phyloP scores from a whole-genome alignment of 148 eudicot genomes.

The Oxyria digyna region DNA sequence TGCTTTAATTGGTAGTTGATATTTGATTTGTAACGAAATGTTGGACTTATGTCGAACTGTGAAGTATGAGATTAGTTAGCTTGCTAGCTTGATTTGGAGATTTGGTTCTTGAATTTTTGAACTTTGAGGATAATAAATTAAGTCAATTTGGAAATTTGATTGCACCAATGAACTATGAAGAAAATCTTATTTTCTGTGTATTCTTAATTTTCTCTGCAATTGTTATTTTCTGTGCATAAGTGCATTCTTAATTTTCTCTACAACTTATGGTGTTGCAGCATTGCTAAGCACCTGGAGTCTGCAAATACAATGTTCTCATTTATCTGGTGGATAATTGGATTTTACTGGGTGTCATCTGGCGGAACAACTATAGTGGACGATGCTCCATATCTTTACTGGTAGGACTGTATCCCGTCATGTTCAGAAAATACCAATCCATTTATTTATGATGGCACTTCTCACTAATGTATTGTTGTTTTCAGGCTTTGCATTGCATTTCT shows the following conservation, averaged over 20 bases:
- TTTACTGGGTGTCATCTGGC: conserved; percentile 92
- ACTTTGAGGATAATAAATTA: neutral
- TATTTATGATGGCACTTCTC: neutral
- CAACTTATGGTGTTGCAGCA: conserved; percentile 16
- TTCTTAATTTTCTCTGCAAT: neutral
- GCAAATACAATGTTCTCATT: conserved; percentile 90
- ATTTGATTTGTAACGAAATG: neutral
- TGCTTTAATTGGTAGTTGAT: neutral
- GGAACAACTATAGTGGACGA: conserved; percentile 50
- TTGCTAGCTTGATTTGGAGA: neutral
- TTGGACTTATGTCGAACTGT: neutral
- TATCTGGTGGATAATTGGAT: conserved; percentile 98
- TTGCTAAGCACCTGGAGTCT: conserved; percentile 84
- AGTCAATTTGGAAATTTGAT: too few species aligned
- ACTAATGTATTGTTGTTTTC: conserved; percentile 24
- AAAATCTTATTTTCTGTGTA: neutral
- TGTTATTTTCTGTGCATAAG: too few species aligned
- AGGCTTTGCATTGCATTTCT: conserved; percentile 89
- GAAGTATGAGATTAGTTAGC: neutral
- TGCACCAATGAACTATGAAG: neutral
- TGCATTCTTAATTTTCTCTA: neutral
- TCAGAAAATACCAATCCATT: neutral
- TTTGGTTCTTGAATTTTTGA: neutral
- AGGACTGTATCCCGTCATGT: conserved; percentile 9
- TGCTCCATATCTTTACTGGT: conserved; percentile 93